Conservation (phyloP, 805 yeast species). For the Monosporozyma servazzii region DNA sequence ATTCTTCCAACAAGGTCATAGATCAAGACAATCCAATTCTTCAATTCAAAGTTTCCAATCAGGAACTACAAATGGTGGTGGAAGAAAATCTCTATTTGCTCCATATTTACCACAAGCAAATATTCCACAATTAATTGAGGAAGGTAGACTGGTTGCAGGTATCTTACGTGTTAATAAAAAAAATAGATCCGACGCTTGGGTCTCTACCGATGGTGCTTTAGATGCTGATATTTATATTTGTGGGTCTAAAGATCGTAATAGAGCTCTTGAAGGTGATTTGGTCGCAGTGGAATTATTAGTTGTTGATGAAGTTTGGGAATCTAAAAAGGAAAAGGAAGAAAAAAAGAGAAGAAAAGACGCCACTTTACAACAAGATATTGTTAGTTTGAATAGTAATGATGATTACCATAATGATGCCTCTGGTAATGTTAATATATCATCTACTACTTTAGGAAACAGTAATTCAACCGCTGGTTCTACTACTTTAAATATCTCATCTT, state of each 20-base stretch:
- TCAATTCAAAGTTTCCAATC: conserved; percentile 41
- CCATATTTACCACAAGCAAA: conserved; percentile 93
- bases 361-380: conserved; percentile 33
- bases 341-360: conserved; percentile 82
- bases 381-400: conserved; percentile 36
- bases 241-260: conserved; percentile 95
- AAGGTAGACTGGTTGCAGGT: conserved; percentile 89
- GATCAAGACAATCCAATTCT: conserved; percentile 64
- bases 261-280: conserved; percentile 93
- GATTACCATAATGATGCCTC: conserved; percentile 79
- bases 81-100: conserved; percentile 78
- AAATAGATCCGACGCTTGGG: conserved; percentile 95
- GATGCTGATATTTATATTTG: conserved; percentile 97
- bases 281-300: conserved; percentile 92
- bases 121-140: conserved; percentile 78
- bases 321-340: conserved; percentile 93
- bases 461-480: conserved; percentile 6
- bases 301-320: conserved; percentile 96
- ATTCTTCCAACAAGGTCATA: conserved; percentile 62
- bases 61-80: conserved; percentile 29
- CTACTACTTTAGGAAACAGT: conserved; percentile 31
- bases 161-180: conserved; percentile 89
- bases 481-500: background rate
- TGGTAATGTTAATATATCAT: conserved; percentile 33
- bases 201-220: conserved; percentile 88